Evolutionary conservation across 2,329 filamentous ascomycete species (phyloP).

Genomic region (Colletotrichum gigasporum): DNA sequence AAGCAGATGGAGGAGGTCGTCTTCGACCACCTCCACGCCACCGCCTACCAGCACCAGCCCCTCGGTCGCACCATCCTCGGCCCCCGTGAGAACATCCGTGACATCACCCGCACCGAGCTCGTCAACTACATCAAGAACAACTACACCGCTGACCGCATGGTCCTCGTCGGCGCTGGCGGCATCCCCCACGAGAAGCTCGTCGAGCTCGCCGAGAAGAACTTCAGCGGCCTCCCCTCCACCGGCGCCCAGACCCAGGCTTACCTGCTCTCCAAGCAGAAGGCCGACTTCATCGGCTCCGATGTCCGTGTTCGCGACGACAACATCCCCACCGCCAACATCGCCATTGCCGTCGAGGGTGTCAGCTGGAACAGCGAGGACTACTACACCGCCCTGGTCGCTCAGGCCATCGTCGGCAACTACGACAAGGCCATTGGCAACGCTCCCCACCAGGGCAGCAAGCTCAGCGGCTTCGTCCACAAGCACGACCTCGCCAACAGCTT

Average conservation of each 20-base stretch:
- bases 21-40: slow-evolving; percentile 98
- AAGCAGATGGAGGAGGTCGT: slow-evolving; percentile 99
- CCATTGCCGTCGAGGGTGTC: slow-evolving; percentile 98
- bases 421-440: slow-evolving; percentile 99
- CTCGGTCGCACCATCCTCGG: slow-evolving; percentile 97
- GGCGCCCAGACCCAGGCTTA: slow-evolving; percentile 80
- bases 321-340: slow-evolving; percentile 95
- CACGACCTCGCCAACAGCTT: slow-evolving; percentile 98
- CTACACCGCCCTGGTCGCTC: slow-evolving; percentile 96
- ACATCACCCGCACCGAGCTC: slow-evolving; percentile 91
- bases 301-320: slow-evolving; percentile 96
- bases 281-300: slow-evolving; percentile 96
- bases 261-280: slow-evolving; percentile 83
- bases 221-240: slow-evolving; percentile 79
- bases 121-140: slow-evolving; percentile 98
- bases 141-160: slow-evolving; percentile 99
- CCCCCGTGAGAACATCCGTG: slow-evolving; percentile 97
- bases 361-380: slow-evolving; percentile 99
- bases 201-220: slow-evolving; percentile 96
- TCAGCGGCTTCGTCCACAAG: slow-evolving; percentile 93
- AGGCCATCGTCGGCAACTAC: slow-evolving; percentile 99
- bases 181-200: slow-evolving; percentile 94
- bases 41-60: slow-evolving; percentile 95
- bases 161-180: slow-evolving; percentile 94
- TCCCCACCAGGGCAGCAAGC: slow-evolving; percentile 96